phyloP scores from a whole-genome alignment of 306 rosid species.

The Lathyrus aphaca region DNA sequence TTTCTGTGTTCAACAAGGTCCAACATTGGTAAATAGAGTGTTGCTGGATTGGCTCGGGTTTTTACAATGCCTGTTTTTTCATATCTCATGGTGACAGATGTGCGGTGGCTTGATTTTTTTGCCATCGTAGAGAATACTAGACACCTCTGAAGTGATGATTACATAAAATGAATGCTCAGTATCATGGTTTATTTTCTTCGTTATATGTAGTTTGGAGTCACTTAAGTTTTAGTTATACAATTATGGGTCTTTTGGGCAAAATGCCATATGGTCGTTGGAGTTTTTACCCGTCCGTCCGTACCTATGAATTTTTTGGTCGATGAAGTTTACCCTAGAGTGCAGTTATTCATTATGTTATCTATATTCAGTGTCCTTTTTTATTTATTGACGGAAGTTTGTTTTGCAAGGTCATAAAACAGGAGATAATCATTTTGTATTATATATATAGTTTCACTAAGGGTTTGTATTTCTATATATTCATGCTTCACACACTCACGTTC shows the following conservation, averaged over 20 bases:
- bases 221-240: conserved; percentile 15
- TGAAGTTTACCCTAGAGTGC: conserved; percentile 15
- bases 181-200: conserved; percentile 23
- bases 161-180: conserved; percentile 43
- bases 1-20: conserved; percentile 45
- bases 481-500: neutral
- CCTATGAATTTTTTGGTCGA: conserved; percentile 33
- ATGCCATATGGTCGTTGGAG: conserved; percentile 44
- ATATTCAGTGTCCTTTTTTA: neutral
- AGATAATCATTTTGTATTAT: conserved; percentile 25
- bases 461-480: neutral
- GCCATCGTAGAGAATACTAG: conserved; percentile 44
- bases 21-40: conserved; percentile 45
- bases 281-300: conserved; percentile 27
- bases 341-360: conserved; percentile 26
- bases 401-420: conserved; percentile 21
- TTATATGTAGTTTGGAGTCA: conserved; percentile 42
- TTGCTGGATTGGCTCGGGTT: conserved; percentile 45
- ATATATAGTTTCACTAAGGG: conserved; percentile 5
- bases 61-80: conserved; percentile 51
- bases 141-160: conserved; percentile 42
- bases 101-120: conserved; percentile 43
- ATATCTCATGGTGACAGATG: conserved; percentile 39
- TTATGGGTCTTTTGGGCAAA: conserved; percentile 49
- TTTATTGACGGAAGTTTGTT: conserved; percentile 1